Conservation (phyloP, 106 monocot species). For the Apostasia ramifera region DNA sequence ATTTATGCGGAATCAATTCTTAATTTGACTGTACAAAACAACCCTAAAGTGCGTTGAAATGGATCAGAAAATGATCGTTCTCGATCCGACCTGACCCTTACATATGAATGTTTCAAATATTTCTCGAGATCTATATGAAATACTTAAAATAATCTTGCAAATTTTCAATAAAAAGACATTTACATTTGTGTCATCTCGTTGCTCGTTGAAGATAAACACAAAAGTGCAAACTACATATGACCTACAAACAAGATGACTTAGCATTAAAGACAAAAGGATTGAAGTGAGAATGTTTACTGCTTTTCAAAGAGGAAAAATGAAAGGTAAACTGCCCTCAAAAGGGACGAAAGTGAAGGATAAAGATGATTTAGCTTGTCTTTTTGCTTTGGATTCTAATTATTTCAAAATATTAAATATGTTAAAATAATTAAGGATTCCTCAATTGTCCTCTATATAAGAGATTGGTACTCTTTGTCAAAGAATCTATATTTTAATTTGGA, state of each 20-base stretch:
- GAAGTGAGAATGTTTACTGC: constrained; percentile 32
- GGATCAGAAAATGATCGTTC: too few species aligned
- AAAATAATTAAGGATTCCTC: constrained; percentile 15
- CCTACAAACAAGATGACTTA: constrained; percentile 7
- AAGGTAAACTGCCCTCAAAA: constrained; percentile 47
- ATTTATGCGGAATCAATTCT: too few species aligned
- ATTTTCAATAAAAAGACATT: too few species aligned
- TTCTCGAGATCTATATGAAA: too few species aligned
- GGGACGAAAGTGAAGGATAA: constrained; percentile 75
- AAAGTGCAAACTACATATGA: too few species aligned
- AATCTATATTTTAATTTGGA: constrained; percentile 22
- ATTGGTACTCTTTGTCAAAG: constrained; percentile 55
- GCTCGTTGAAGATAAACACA: too few species aligned
- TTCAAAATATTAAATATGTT: constrained; percentile 10
- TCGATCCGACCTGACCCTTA: too few species aligned
- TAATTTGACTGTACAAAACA: too few species aligned
- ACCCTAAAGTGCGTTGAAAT: too few species aligned
- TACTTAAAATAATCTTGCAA: too few species aligned
- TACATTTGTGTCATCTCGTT: too few species aligned
- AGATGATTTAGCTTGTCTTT: constrained; percentile 23
- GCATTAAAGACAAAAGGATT: constrained; percentile 54
- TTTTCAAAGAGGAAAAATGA: constrained; percentile 28
- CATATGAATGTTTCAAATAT: too few species aligned
- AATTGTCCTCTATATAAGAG: constrained; percentile 34
- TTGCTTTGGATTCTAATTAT: constrained; percentile 12